Evolutionary conservation across 169 alveolate genomes (phyloP).

Genomic region (Babesia sp.): DNA sequence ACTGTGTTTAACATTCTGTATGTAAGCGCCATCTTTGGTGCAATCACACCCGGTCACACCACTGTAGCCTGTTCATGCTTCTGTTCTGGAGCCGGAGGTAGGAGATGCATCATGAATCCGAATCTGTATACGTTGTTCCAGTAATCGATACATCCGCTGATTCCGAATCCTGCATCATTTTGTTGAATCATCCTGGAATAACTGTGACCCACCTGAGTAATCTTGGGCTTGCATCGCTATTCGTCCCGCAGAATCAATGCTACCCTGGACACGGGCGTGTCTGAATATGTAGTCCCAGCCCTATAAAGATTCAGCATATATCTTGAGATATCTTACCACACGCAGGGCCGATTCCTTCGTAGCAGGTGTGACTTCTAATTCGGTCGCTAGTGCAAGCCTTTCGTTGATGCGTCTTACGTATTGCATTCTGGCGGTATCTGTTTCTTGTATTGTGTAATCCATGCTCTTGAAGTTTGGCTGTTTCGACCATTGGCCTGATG

Average conservation of each 20-base stretch:
- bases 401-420: conserved; percentile 82
- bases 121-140: conserved; percentile 84
- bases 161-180: conserved; percentile 80
- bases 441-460: conserved; percentile 73
- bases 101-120: conserved; percentile 90
- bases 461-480: conserved; percentile 85
- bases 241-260: conserved; percentile 86
- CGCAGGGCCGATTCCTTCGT: conserved; percentile 79
- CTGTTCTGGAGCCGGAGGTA: conserved; percentile 78
- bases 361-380: conserved; percentile 81
- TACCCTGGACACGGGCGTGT: conserved; percentile 91
- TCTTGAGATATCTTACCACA: conserved; percentile 31
- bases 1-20: neutral
- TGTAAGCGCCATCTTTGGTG: neutral
- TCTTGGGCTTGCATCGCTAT: conserved; percentile 88
- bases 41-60: conserved; percentile 44
- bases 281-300: conserved; percentile 90
- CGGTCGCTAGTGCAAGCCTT: conserved; percentile 87
- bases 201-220: conserved; percentile 55
- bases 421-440: conserved; percentile 76
- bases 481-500: conserved; percentile 17
- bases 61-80: conserved; percentile 25
- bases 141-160: conserved; percentile 88
- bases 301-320: conserved; percentile 29
- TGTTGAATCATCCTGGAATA: neutral